These are phyloP conservation scores for Schrenkiella parvula DNA, from an alignment of 345 rosid genomes.

Conservation along the genomic window DNA sequence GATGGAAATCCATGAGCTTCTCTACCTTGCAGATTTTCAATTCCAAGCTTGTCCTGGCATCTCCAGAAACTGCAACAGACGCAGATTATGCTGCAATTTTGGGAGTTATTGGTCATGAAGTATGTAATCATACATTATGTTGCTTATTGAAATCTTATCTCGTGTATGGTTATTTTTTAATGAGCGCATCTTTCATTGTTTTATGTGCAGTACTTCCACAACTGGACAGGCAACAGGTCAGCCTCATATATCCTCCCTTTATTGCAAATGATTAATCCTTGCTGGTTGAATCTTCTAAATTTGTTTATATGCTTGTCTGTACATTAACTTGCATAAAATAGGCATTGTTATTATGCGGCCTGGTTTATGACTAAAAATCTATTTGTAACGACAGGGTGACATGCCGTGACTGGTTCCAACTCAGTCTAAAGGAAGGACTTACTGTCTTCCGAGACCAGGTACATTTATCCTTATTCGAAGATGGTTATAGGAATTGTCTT, in stretches of 20 bases:
- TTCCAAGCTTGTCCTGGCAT: conserved; percentile 96
- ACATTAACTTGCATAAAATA: background rate
- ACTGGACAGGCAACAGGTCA: conserved; percentile 99
- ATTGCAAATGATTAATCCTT: background rate
- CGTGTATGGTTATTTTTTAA: background rate
- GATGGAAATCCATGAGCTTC: conserved; percentile 20
- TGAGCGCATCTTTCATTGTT: conserved; percentile 30
- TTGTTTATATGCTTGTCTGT: background rate
- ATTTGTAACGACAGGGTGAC: conserved; percentile 68
- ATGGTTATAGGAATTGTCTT: background rate
- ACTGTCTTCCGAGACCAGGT: conserved; percentile 98
- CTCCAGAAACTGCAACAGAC: conserved; percentile 97
- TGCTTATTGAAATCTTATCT: background rate
- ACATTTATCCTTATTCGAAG: conserved; percentile 3
- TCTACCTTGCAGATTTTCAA: conserved; percentile 70
- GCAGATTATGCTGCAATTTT: conserved; percentile 94
- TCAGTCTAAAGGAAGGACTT: conserved; percentile 99
- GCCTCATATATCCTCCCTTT: background rate
- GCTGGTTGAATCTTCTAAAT: background rate
- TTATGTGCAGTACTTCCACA: conserved; percentile 90
- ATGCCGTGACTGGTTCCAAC: conserved; percentile 99
- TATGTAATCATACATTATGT: conserved; percentile 31
- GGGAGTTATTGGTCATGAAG: conserved; percentile 99
- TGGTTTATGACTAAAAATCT: conserved; percentile 11
- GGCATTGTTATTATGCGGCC: background rate